Conservation (phyloP, 495 filamentous ascomycete genomes). For the Durotheca rogersii region DNA sequence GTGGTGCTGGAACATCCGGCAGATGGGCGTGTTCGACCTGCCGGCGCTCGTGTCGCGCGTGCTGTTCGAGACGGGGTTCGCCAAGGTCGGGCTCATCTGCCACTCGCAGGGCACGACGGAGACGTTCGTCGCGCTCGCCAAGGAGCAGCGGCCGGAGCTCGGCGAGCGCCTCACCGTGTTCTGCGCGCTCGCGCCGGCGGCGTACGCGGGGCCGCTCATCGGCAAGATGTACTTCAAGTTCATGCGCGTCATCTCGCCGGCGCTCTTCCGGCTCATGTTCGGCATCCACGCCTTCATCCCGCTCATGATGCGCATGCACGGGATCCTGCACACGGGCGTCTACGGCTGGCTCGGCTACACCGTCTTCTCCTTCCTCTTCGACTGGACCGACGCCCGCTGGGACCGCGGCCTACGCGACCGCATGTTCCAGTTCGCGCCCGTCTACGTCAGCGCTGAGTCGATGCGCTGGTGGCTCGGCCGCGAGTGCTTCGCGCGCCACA, state of each 20-base stretch:
- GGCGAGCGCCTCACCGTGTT: constrained; percentile 86
- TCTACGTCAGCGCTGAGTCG: constrained; percentile 84
- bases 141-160: constrained; percentile 87
- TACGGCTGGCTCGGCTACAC: constrained; percentile 88
- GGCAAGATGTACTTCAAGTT: constrained; percentile 90
- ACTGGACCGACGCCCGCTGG: constrained; percentile 86
- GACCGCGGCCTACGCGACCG: constrained; percentile 76
- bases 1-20: constrained; percentile 96
- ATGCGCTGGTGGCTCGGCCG: constrained; percentile 97
- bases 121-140: constrained; percentile 85
- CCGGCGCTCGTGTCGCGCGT: constrained; percentile 83
- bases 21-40: constrained; percentile 92
- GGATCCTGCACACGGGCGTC: constrained; percentile 58
- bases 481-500: constrained; percentile 87
- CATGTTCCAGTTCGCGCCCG: constrained; percentile 89
- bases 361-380: constrained; percentile 87
- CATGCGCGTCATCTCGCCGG: constrained; percentile 76
- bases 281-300: constrained; percentile 96
- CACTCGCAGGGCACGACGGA: constrained; percentile 94
- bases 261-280: constrained; percentile 77
- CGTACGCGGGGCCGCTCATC: constrained; percentile 85
- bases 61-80: constrained; percentile 77
- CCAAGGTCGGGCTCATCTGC: constrained; percentile 77
- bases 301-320: constrained; percentile 86
- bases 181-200: constrained; percentile 88